Evolutionary conservation across 768 basidiomycete species (phyloP).

Genomic region (Pleurotus djamor): DNA sequence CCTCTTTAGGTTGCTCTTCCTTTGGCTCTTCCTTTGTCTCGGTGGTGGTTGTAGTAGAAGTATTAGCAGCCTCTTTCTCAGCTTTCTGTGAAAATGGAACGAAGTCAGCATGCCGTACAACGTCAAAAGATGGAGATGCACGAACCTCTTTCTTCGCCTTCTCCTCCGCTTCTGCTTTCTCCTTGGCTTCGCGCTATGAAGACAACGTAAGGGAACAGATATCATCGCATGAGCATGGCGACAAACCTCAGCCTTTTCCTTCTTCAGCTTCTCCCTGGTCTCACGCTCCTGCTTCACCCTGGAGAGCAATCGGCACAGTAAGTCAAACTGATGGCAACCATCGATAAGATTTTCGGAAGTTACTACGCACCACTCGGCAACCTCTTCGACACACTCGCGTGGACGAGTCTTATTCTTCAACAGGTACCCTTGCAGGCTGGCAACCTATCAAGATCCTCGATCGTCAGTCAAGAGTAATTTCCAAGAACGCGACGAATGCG

Average conservation of each 20-base stretch:
- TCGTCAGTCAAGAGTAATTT: background rate
- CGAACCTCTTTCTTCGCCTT: conserved; percentile 15
- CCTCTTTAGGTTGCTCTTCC: conserved; percentile 12
- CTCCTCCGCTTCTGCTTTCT: conserved; percentile 49
- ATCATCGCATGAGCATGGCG: conserved; percentile 6
- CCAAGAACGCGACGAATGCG: background rate
- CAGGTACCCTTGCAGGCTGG: conserved; percentile 81
- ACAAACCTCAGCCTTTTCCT: conserved; percentile 62
- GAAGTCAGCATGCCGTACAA: too few species aligned
- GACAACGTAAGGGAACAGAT: conserved; percentile 14
- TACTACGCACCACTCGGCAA: conserved; percentile 48
- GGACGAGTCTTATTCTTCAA: conserved; percentile 92
- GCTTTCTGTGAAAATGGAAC: background rate
- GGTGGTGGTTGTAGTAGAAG: too few species aligned
- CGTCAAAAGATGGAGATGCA: background rate
- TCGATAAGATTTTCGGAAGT: background rate
- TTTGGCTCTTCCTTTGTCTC: background rate
- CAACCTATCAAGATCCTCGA: conserved; percentile 49
- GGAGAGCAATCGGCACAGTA: background rate
- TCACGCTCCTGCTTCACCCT: conserved; percentile 75
- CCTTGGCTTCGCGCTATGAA: conserved; percentile 72
- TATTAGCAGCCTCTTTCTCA: background rate
- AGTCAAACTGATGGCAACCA: background rate
- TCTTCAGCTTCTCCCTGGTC: conserved; percentile 82
- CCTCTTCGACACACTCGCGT: conserved; percentile 79